Evolutionary conservation across 2,329 filamentous ascomycete genomes (phyloP), one percentile per base, ranked within the genome.

Genomic region (Coniochaeta prunicola): DNA sequence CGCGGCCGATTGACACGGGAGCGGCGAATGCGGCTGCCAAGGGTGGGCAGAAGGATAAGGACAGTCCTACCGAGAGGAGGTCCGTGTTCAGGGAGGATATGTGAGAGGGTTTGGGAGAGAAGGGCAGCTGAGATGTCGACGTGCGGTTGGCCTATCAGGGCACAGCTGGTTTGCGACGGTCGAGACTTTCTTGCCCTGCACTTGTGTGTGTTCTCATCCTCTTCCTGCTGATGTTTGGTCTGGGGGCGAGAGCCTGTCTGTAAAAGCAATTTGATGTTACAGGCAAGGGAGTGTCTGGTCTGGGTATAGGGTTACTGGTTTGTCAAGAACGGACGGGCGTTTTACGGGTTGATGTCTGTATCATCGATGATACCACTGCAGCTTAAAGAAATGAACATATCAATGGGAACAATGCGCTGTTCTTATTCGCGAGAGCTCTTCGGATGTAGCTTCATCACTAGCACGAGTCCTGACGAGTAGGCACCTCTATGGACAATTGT

Each of bases 51-150:
- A 36, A 7, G 26, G 33, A 15, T 72, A 73, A 59, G 73, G 71
- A 9, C 55, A 88, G 84, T 68, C 84, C 84, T n/a, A 82, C 82
- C 9, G 87, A 88, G 75, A 78, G 87, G 71, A 81, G 82, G 69
- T 90, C 86, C 61, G 80, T 89, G 63, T 91, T 91, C 67, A 78
- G 80, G 60, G 88, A 91, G 75, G 81, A 88, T 62, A 80, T 91
- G 68, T 89, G 71, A 72, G 30, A n/a, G 57, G 64, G 10, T 17
- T 21, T 24, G 45, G 4, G 4, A 7, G 12, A 15, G 4, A 28
- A 48, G 21, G 42, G 42, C 6, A 4, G 13, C 3, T 21, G 21
- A 24, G 7, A 4, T 15, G 26, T 28, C 24, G 40, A 4, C 70
- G 69, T 12, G 21, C 53, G 30, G 10, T 45, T 55, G 19, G 6